Evolutionary conservation across 768 basidiomycete species (phyloP).

Genomic region (Crucibulum laeve): DNA sequence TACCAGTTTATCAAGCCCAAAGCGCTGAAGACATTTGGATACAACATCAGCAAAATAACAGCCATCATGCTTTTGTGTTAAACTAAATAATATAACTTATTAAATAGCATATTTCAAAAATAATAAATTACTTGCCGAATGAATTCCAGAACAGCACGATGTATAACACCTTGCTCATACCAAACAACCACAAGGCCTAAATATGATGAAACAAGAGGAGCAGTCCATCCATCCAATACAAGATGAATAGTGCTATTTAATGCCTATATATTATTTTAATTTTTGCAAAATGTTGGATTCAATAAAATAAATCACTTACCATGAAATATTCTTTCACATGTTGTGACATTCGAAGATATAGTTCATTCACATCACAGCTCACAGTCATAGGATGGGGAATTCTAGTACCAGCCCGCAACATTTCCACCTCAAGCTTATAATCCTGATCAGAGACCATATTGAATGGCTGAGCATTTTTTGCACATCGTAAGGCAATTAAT

Average conservation of each 20-base stretch:
- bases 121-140: no score
- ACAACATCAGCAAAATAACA: no score
- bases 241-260: conserved; percentile 17
- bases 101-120: no score
- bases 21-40: no score
- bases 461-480: conserved; percentile 17
- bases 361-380: conserved; percentile 13
- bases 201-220: conserved; percentile 23
- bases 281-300: no score
- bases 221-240: no score
- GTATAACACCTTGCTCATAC: conserved; percentile 18
- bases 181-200: no score
- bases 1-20: no score
- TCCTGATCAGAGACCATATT: conserved; percentile 20
- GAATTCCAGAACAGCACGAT: no score
- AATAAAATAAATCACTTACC: conserved; percentile 8
- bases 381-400: conserved; percentile 20
- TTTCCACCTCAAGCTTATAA: conserved; percentile 20
- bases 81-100: no score
- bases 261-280: conserved; percentile 5
- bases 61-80: no score
- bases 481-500: conserved; percentile 19
- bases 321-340: conserved; percentile 14
- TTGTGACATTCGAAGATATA: conserved; percentile 14
- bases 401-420: conserved; percentile 21